phyloP scores from a whole-genome alignment of 805 yeast genomes.

The Naumovozyma baii region DNA sequence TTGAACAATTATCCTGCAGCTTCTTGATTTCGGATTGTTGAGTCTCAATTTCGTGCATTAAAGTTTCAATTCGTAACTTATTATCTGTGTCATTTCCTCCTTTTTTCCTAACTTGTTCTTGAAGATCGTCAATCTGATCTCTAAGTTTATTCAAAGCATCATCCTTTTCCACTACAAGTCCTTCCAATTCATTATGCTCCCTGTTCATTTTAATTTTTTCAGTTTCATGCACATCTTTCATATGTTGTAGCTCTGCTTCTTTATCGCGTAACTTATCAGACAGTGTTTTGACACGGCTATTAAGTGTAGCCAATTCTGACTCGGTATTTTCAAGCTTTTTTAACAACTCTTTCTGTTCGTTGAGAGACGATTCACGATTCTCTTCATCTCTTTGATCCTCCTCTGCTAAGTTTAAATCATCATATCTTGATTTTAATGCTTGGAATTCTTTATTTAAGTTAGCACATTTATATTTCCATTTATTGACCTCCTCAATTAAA shows the following conservation, averaged over 20 bases:
- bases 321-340: not conserved
- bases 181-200: not conserved
- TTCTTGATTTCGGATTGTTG: not conserved
- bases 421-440: not conserved
- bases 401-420: not conserved
- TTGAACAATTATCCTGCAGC: not conserved
- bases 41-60: too few species aligned
- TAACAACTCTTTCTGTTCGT: not conserved
- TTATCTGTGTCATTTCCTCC: too few species aligned
- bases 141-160: not conserved
- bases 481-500: slow-evolving; percentile 6
- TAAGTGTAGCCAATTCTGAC: not conserved
- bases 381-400: not conserved
- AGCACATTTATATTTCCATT: slow-evolving; percentile 4
- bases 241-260: not conserved
- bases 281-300: not conserved
- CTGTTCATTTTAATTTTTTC: not conserved
- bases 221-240: not conserved
- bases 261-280: not conserved
- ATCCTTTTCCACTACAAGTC: not conserved
- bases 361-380: not conserved
- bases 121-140: not conserved
- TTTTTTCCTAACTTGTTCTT: too few species aligned
- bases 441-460: not conserved
- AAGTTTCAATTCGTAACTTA: not conserved